Base-by-base conservation (phyloP, 2,329 filamentous ascomycete species). In the Magnaporthales sp. region DNA sequence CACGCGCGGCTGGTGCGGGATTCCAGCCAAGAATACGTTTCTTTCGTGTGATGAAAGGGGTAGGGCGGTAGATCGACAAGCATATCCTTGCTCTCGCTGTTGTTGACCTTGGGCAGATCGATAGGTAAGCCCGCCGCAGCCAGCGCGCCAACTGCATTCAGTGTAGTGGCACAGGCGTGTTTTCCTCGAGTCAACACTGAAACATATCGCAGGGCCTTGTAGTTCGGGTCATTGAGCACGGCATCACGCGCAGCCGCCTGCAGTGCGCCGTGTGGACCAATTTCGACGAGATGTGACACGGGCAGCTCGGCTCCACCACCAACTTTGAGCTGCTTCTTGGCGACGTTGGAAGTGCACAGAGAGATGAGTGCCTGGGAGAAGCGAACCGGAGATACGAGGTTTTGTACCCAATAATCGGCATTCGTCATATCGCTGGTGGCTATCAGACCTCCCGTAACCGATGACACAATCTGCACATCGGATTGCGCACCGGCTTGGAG, bases 1-100 rank as follows among this genome's bases (percentile, higher is more conserved):
- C 73, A 73, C 2, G 73, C 71, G 1, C 69, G 68, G 4, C 72
- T 73, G 2, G 73, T 66, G 0, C 74, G 73, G 0, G 73, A 73
- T 68, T 83, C 81, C 60, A 76, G 75, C 81, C 81, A 83, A 71
- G 81, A 82, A 5, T 32, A 15, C 22, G 24, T 38, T 66, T 74
- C 74, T 29, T 75, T 77, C 1, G 77, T 74, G 68, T 80, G 75
- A 58, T 80, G 77, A 77, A 79, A 83, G 1, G 79, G 71, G 66
- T 83, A 84, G 2, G 77, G 74, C 1, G 78, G 76, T 27, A 84
- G 74, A 68, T 83, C 80, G 0, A 75, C 74, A 3, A 82, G 68
- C 4, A 80, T 60, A 9, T 27, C 9, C 15, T 67, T 38, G 58
- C 8, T 15, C 22, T 31, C 38, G 26, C 32, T 27, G 27, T 51